Conservation (phyloP, 306 rosid genomes). For the Cucumis cinereus region DNA sequence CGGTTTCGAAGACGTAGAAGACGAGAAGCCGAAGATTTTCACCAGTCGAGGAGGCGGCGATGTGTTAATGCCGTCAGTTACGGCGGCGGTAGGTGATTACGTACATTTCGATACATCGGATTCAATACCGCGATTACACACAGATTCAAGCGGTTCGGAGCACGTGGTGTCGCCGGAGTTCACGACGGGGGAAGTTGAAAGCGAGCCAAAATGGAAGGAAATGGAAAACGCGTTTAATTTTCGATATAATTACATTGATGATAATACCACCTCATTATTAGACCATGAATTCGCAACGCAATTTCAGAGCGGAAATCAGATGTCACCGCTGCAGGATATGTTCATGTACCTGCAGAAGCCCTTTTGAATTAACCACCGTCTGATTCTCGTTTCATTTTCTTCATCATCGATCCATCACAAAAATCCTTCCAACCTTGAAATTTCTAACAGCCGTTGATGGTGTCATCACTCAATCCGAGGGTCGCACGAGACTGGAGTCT, state of each 20-base stretch:
- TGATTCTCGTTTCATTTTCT: neutral
- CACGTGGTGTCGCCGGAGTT: conserved; percentile 94
- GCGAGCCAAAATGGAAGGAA: conserved; percentile 83
- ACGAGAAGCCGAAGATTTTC: conserved; percentile 44
- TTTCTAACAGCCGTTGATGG: conserved; percentile 1
- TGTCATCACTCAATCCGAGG: neutral
- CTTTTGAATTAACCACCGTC: conserved; percentile 10
- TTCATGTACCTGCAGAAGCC: conserved; percentile 68
- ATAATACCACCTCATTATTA: conserved; percentile 34
- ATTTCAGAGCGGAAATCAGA: conserved; percentile 37
- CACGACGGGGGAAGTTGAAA: conserved; percentile 68
- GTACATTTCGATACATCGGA: conserved; percentile 55
- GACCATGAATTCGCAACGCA: conserved; percentile 36
- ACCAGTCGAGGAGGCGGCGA: neutral
- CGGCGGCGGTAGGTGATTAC: conserved; percentile 27
- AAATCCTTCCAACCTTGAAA: neutral
- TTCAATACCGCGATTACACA: conserved; percentile 72
- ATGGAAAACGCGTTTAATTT: conserved; percentile 58
- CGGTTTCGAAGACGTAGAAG: conserved; percentile 33
- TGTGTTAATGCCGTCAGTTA: neutral
- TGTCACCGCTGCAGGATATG: conserved; percentile 85
- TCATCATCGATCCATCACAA: neutral
- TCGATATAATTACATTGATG: conserved; percentile 38
- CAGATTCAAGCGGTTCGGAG: conserved; percentile 98
- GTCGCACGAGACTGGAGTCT: conserved; percentile 5